Percentiles rank a stretch among this genome's conserved stretches.
Conservation (phyloP, 441 rosid species). For the Arabidopsis hybrid region DNA sequence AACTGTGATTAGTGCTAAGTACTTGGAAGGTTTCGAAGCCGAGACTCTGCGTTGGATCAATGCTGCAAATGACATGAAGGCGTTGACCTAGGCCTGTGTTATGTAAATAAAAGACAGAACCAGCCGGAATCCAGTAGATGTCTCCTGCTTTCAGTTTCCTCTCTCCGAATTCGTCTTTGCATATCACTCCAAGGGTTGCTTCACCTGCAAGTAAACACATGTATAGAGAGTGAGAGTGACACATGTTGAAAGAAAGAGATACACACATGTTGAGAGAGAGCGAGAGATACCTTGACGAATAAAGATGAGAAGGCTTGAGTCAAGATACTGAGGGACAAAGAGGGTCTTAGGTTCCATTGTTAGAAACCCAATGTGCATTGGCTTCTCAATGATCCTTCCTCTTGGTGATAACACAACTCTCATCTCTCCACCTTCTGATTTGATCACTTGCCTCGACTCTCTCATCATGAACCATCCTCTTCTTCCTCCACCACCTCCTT, state of each 20-base stretch:
- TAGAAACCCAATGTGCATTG: constrained; percentile 75
- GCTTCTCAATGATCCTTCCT: constrained; percentile 55
- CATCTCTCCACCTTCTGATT: constrained; percentile 88
- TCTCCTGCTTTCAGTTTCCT: constrained; percentile 67
- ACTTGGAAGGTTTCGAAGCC: constrained; percentile 73
- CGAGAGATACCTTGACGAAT: constrained; percentile 57
- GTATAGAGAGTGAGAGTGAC: neutral
- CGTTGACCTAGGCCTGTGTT: constrained; percentile 67
- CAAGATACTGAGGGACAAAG: constrained; percentile 84
- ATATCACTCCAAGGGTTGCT: constrained; percentile 75
- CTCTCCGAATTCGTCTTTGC: constrained; percentile 63
- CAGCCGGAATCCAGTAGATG: constrained; percentile 68
- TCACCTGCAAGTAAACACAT: constrained; percentile 64
- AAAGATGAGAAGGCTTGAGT: constrained; percentile 75
- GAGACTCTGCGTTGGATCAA: constrained; percentile 69
- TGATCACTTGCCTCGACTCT: constrained; percentile 59
- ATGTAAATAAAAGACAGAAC: constrained; percentile 82
- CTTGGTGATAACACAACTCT: constrained; percentile 57
- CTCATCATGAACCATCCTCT: constrained; percentile 56
- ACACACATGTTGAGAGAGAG: neutral
- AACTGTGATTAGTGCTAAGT: neutral
- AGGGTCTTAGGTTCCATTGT: constrained; percentile 85
- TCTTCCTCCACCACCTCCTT: neutral
- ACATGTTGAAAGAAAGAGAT: neutral
- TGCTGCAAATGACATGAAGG: constrained; percentile 76